Evolutionary conservation across 2,329 filamentous ascomycete genomes (phyloP).

Genomic region (Penicillium palitans): DNA sequence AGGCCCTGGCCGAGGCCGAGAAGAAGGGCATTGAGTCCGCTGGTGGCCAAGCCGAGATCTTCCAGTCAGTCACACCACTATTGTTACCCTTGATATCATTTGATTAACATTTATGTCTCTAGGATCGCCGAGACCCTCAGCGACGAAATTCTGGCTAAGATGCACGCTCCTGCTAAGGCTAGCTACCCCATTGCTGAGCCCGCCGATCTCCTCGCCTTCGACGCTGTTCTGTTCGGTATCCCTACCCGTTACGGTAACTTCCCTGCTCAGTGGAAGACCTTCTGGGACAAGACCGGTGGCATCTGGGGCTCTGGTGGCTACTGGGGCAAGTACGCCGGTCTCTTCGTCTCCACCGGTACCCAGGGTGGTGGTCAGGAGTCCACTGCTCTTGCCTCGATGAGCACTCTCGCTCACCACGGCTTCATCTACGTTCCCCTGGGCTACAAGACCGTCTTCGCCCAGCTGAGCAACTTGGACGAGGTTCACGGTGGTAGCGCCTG

Average conservation of each 20-base stretch:
- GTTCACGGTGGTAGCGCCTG: slow-evolving; percentile 84
- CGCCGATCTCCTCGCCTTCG: slow-evolving; percentile 69
- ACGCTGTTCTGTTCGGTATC: slow-evolving; percentile 89
- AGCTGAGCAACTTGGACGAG: slow-evolving; percentile 71
- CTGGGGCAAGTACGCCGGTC: slow-evolving; percentile 84
- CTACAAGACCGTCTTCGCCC: slow-evolving; percentile 75
- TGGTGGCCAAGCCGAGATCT: slow-evolving; percentile 78
- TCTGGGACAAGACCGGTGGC: slow-evolving; percentile 83
- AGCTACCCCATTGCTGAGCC: slow-evolving; percentile 65
- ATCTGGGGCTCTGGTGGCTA: slow-evolving; percentile 78
- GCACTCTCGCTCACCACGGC: slow-evolving; percentile 87
- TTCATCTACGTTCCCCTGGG: slow-evolving; percentile 96
- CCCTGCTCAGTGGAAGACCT: slow-evolving; percentile 86
- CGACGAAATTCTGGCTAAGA: slow-evolving; percentile 79
- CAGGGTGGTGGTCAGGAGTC: slow-evolving; percentile 90
- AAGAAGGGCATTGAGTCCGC: slow-evolving; percentile 85
- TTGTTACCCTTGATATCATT: background rate
- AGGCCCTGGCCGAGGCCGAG: slow-evolving; percentile 81
- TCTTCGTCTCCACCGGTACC: slow-evolving; percentile 87
- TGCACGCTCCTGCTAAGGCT: slow-evolving; percentile 80
- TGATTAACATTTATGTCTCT: slow-evolving; percentile 10
- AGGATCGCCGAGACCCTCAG: slow-evolving; percentile 83
- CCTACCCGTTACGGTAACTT: slow-evolving; percentile 97
- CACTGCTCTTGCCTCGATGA: slow-evolving; percentile 77
- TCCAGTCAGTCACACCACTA: slow-evolving; percentile 59